Evolutionary conservation across 306 rosid genomes (phyloP).

Genomic region (Inga leiocalycina): DNA sequence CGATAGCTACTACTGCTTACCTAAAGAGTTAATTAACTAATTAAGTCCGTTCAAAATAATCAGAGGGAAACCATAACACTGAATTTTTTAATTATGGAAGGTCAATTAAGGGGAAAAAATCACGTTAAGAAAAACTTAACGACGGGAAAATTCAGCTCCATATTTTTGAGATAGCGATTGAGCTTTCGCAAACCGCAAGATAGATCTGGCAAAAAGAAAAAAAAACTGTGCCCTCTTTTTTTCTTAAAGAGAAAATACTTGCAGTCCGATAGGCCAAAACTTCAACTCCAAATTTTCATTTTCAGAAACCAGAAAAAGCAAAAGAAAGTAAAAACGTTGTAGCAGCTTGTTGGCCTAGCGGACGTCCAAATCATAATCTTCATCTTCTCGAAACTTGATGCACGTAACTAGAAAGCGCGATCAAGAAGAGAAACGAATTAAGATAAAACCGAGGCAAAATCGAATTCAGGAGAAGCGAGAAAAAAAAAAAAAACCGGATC

Average conservation of each 20-base stretch:
- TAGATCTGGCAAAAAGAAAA: not conserved
- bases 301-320: not conserved
- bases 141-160: not conserved
- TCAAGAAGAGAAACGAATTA: not conserved
- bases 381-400: not conserved
- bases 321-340: not conserved
- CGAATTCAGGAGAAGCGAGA: not conserved
- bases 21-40: constrained; percentile 22
- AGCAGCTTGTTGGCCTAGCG: not conserved
- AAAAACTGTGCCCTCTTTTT: not conserved
- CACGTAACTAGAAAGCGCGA: not conserved
- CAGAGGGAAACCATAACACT: not conserved
- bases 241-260: not conserved
- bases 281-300: not conserved
- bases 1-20: constrained; percentile 14
- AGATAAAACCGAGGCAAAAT: not conserved
- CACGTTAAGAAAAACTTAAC: not conserved
- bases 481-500: not conserved
- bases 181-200: not conserved
- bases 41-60: constrained; percentile 2
- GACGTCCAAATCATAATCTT: constrained; percentile 3
- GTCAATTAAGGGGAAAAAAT: not conserved
- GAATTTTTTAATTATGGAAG: not conserved
- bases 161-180: not conserved
- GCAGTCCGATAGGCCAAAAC: not conserved